These are phyloP conservation scores for Lodderomyces parapsilosis DNA, from an alignment of 1,139 yeast genomes.

Conservation along the genomic window DNA sequence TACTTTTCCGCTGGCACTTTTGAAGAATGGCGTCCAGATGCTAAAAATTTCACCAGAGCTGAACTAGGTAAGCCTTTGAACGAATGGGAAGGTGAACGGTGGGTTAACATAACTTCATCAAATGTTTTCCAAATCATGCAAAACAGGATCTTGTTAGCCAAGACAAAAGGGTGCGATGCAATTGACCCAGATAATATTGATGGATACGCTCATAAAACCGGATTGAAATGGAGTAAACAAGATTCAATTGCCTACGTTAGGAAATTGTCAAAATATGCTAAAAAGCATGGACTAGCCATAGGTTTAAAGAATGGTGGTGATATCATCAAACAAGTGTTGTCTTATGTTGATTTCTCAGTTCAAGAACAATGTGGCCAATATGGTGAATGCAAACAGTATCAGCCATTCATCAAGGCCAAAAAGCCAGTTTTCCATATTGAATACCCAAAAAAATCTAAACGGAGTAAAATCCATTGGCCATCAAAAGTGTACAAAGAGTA, in stretches of 20 bases:
- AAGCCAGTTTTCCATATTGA: slow-evolving; percentile 23
- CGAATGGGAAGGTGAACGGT: slow-evolving; percentile 24
- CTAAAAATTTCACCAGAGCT: slow-evolving; percentile 11
- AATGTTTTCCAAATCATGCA: slow-evolving; percentile 19
- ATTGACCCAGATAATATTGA: slow-evolving; percentile 25
- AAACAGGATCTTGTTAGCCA: slow-evolving; percentile 18
- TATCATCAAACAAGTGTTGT: slow-evolving; percentile 16
- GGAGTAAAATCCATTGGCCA: slow-evolving; percentile 9
- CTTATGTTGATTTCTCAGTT: slow-evolving; percentile 18
- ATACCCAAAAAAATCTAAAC: slow-evolving; percentile 17
- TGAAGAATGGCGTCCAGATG: slow-evolving; percentile 23
- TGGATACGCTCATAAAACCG: slow-evolving; percentile 23
- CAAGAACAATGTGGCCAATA: slow-evolving; percentile 23
- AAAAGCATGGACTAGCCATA: slow-evolving; percentile 14
- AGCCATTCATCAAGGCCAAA: slow-evolving; percentile 13
- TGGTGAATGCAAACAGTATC: slow-evolving; percentile 18
- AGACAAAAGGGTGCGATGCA: slow-evolving; percentile 20
- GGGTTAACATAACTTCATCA: slow-evolving; percentile 18
- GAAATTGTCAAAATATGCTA: slow-evolving; percentile 15
- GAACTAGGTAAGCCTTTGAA: slow-evolving; percentile 21
- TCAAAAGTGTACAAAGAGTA: slow-evolving; percentile 7
- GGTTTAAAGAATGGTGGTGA: slow-evolving; percentile 22
- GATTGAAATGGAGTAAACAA: slow-evolving; percentile 17
- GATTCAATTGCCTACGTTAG: slow-evolving; percentile 19
- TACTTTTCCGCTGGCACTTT: slow-evolving; percentile 26